phyloP scores from a whole-genome alignment of 2,329 filamentous ascomycete species.

The Cercospora sp. region DNA sequence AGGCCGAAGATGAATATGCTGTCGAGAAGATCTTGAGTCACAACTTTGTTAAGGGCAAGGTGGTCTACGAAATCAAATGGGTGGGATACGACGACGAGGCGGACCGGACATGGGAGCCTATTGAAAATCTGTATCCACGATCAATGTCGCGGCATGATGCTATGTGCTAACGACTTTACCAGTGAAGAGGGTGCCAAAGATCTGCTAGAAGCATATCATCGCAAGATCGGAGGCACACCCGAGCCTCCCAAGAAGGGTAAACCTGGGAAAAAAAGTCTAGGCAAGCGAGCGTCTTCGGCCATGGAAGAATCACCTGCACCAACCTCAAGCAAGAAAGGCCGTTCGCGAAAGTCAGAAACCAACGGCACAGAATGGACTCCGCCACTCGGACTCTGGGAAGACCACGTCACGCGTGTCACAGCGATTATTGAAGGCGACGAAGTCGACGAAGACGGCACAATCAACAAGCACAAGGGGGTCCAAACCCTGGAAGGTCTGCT shows the following conservation, averaged over 20 bases:
- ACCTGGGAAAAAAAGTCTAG: slow-evolving; percentile 19
- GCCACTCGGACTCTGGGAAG: slow-evolving; percentile 74
- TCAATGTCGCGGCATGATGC: not conserved
- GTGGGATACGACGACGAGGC: slow-evolving; percentile 69
- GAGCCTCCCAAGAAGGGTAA: slow-evolving; percentile 40
- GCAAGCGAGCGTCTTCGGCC: slow-evolving; percentile 28
- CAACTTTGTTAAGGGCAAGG: slow-evolving; percentile 56
- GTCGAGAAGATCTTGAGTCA: slow-evolving; percentile 74
- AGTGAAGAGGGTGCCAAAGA: slow-evolving; percentile 44
- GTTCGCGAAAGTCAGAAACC: slow-evolving; percentile 30
- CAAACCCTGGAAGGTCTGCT: slow-evolving; percentile 66
- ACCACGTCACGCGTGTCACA: slow-evolving; percentile 68
- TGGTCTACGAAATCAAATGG: slow-evolving; percentile 76
- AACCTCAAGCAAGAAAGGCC: slow-evolving; percentile 27
- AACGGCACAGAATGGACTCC: slow-evolving; percentile 58
- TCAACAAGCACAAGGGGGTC: slow-evolving; percentile 37
- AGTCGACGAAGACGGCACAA: slow-evolving; percentile 23
- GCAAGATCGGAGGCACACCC: slow-evolving; percentile 62
- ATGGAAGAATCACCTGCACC: slow-evolving; percentile 33
- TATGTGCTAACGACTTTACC: slow-evolving; percentile 11
- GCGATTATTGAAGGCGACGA: slow-evolving; percentile 64
- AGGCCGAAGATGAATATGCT: slow-evolving; percentile 61
- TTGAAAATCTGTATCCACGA: slow-evolving; percentile 64
- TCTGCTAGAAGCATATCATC: slow-evolving; percentile 65
- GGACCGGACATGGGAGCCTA: slow-evolving; percentile 78